These are phyloP conservation scores for Pseudohalonectria lignicola DNA, from an alignment of 2,329 filamentous ascomycete genomes.

Conservation along the genomic window DNA sequence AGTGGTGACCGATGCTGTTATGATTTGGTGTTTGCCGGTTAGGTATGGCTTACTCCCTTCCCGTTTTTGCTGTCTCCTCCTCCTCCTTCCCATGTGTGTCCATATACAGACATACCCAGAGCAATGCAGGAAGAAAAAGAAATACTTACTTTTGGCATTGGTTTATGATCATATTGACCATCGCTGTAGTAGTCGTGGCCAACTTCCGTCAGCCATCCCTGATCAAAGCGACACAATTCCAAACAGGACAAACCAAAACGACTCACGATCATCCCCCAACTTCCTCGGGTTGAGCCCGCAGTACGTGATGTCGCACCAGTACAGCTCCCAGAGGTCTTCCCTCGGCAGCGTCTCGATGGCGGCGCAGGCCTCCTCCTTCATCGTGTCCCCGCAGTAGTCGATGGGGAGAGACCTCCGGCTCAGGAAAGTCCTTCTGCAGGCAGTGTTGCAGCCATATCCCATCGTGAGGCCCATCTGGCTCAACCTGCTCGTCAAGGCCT, in stretches of 20 bases:
- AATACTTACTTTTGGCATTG: slow-evolving; percentile 34
- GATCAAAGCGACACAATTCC: not conserved
- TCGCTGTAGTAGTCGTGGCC: slow-evolving; percentile 27
- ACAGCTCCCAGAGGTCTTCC: slow-evolving; percentile 30
- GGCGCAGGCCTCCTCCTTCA: slow-evolving; percentile 3
- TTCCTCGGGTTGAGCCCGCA: slow-evolving; percentile 31
- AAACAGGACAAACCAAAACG: slow-evolving; percentile 3
- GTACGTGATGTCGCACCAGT: slow-evolving; percentile 38
- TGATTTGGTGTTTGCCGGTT: too few species aligned
- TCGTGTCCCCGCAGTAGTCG: slow-evolving; percentile 1
- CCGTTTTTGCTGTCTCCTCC: too few species aligned
- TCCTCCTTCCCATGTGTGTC: too few species aligned
- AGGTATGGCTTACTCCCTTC: too few species aligned
- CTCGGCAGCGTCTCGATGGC: slow-evolving; percentile 7
- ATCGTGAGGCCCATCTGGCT: too few species aligned
- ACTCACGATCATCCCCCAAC: slow-evolving; percentile 33
- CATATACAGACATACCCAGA: too few species aligned
- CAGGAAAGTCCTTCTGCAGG: too few species aligned
- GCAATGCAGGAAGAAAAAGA: slow-evolving; percentile 7
- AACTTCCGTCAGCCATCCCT: not conserved
- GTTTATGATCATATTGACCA: slow-evolving; percentile 38
- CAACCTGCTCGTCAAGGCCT: too few species aligned
- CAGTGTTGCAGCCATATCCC: too few species aligned
- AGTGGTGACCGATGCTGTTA: slow-evolving; percentile 15
- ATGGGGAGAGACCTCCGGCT: too few species aligned